These are phyloP conservation scores for Lentinula detonsa DNA, from an alignment of 768 basidiomycete species.

Conservation along the genomic window DNA sequence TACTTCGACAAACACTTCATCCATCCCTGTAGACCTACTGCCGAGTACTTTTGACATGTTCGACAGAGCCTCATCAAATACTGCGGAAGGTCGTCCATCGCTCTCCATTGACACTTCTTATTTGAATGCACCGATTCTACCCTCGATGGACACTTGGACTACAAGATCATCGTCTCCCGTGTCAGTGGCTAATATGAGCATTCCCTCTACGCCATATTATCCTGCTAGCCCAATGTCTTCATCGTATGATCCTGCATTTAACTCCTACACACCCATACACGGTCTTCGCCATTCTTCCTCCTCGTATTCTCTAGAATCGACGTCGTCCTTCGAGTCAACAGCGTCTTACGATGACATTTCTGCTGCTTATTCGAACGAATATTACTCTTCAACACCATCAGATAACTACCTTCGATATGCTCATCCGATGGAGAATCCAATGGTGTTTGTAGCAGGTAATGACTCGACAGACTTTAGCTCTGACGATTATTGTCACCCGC, in stretches of 20 bases:
- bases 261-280: not conserved
- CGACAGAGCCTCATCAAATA: not conserved
- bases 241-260: slow-evolving; percentile 15
- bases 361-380: not conserved
- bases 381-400: not conserved
- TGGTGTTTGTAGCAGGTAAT: not conserved
- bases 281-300: slow-evolving; percentile 26
- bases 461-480: not conserved
- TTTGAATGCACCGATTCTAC: not conserved
- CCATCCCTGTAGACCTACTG: not conserved
- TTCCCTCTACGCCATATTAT: slow-evolving; percentile 36
- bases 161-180: slow-evolving; percentile 34
- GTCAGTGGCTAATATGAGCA: slow-evolving; percentile 25
- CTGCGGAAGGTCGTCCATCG: slow-evolving; percentile 10
- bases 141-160: slow-evolving; percentile 32
- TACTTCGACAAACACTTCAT: slow-evolving; percentile 14
- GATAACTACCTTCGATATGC: not conserved
- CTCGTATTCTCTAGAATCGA: slow-evolving; percentile 18
- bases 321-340: slow-evolving; percentile 9
- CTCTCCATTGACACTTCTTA: slow-evolving; percentile 37
- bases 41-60: slow-evolving; percentile 3
- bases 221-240: slow-evolving; percentile 22
- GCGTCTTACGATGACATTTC: slow-evolving; percentile 11
- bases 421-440: not conserved
- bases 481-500: not conserved